A percentile compares a stretch with the other conserved stretches of the same genome.
phyloP scores from a whole-genome alignment of 306 rosid species.

The Medicago lupulina region DNA sequence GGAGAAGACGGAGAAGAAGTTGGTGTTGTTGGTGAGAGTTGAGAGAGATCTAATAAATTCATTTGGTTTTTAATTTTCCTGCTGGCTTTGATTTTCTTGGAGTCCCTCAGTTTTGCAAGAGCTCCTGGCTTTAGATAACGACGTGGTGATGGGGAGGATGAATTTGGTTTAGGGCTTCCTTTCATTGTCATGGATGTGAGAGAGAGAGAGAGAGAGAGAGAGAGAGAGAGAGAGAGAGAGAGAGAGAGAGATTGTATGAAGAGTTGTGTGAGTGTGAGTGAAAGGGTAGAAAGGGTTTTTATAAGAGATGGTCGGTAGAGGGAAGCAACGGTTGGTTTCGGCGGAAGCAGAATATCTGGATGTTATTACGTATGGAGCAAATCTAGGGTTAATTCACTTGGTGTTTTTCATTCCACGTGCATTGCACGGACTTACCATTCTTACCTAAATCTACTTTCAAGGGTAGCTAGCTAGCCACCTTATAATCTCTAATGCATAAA shows the following conservation, averaged over 20 bases:
- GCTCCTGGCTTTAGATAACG: neutral
- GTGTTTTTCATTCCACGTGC: conserved; percentile 7
- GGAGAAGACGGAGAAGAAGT: neutral
- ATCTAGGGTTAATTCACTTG: neutral
- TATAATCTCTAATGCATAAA: too few species aligned
- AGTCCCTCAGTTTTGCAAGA: neutral
- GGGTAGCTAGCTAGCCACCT: too few species aligned
- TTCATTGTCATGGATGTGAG: neutral
- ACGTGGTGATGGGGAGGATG: neutral
- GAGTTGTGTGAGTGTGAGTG: neutral
- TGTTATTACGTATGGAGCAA: neutral
- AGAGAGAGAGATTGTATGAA: too few species aligned
- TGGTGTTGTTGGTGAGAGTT: neutral
- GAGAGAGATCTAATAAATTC: neutral
- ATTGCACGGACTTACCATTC: too few species aligned
- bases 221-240: neutral
- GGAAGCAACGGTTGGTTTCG: neutral
- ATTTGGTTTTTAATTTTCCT: neutral
- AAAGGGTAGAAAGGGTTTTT: neutral
- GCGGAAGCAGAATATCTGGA: neutral
- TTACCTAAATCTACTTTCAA: too few species aligned
- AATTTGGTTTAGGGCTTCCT: neutral
- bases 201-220: neutral
- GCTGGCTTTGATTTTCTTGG: neutral
- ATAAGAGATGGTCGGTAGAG: neutral